These are phyloP conservation scores for Leucogyrophana mollusca DNA, from an alignment of 768 basidiomycete genomes.

Conservation along the genomic window DNA sequence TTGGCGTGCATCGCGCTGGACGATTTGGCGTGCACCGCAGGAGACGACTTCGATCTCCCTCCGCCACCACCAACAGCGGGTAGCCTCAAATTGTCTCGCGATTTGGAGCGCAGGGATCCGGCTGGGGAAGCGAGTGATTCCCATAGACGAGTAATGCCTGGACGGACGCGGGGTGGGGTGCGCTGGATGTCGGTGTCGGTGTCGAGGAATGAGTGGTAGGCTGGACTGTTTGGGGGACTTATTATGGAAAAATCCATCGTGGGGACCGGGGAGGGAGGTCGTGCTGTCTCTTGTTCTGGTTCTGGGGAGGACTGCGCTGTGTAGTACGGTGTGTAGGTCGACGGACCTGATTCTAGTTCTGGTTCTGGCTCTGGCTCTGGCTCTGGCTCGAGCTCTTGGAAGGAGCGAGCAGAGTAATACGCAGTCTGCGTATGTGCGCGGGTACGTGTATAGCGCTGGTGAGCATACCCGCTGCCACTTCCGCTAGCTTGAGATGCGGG, in stretches of 20 bases:
- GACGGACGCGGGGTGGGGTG: constrained; percentile 25
- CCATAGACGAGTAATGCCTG: constrained; percentile 33
- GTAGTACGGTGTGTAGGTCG: constrained; percentile 23
- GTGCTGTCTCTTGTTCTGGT: constrained; percentile 18
- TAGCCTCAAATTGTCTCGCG: background rate
- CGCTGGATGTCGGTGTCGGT: constrained; percentile 21
- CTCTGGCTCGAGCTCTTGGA: constrained; percentile 23
- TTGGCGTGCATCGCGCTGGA: constrained; percentile 14
- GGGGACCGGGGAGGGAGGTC: constrained; percentile 44
- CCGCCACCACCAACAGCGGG: background rate
- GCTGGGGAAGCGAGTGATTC: constrained; percentile 30
- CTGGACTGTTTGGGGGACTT: constrained; percentile 37
- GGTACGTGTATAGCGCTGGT: constrained; percentile 12
- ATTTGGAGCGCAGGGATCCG: background rate
- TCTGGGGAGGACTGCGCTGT: constrained; percentile 31
- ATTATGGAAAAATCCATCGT: constrained; percentile 49
- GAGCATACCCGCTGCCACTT: constrained; percentile 9
- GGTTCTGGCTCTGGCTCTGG: constrained; percentile 8
- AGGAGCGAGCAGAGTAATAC: constrained; percentile 32
- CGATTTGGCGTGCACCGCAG: constrained; percentile 4
- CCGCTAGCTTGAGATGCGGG: constrained; percentile 12
- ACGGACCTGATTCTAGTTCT: too few species aligned
- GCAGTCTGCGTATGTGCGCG: constrained; percentile 18
- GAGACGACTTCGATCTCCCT: constrained; percentile 13
- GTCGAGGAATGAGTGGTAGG: constrained; percentile 26